phyloP scores from a whole-genome alignment of 1,284 basidiomycete species.

The Kwoniella shivajii region DNA sequence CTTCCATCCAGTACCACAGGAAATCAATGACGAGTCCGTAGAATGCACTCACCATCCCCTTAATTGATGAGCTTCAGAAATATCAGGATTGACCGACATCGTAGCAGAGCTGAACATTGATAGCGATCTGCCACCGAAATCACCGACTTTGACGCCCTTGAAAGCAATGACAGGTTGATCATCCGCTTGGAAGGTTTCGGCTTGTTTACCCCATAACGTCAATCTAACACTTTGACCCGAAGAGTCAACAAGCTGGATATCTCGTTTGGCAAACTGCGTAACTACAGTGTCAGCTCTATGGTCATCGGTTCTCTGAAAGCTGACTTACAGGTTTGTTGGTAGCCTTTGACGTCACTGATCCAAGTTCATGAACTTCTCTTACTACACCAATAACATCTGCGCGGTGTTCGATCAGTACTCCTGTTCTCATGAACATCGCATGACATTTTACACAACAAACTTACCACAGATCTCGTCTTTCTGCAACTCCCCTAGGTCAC shows the following conservation, averaged over 20 bases:
- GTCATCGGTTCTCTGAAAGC: not conserved
- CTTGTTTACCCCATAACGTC: constrained; percentile 96
- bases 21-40: no score
- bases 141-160: constrained; percentile 93
- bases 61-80: constrained; percentile 78
- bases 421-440: no score
- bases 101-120: constrained; percentile 70
- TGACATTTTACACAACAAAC: no score
- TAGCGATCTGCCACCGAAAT: constrained; percentile 87
- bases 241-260: constrained; percentile 83
- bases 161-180: constrained; percentile 79
- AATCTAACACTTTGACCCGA: constrained; percentile 78
- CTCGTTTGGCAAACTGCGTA: constrained; percentile 76
- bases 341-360: constrained; percentile 72
- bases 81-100: constrained; percentile 85
- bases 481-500: constrained; percentile 63
- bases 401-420: not conserved
- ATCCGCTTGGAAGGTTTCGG: constrained; percentile 70
- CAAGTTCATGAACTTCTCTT: constrained; percentile 71
- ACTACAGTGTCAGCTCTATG: constrained; percentile 2
- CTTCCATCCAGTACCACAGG: no score
- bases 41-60: constrained; percentile 89
- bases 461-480: constrained; percentile 79
- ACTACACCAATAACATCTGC: constrained; percentile 83
- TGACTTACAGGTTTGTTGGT: constrained; percentile 65